Percentiles rank a stretch among this genome's conserved stretches.
These are phyloP conservation scores for Colletotrichum sp. DNA, from an alignment of 2,329 filamentous ascomycete species.

Conservation along the genomic window DNA sequence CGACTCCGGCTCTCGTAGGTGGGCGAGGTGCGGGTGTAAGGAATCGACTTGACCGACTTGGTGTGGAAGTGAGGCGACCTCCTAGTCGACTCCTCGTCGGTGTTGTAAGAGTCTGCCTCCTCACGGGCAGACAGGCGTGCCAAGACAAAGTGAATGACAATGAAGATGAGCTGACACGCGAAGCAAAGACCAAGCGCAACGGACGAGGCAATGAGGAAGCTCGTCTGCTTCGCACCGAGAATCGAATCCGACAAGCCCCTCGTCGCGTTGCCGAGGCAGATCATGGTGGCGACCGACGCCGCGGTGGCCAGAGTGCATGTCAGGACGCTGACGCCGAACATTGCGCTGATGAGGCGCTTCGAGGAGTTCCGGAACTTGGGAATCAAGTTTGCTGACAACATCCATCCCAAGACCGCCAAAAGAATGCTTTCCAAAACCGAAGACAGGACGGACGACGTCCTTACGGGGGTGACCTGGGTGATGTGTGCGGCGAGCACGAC, in stretches of 20 bases:
- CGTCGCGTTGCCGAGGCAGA: conserved; percentile 40
- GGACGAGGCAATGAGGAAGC: conserved; percentile 49
- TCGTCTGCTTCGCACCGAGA: conserved; percentile 33
- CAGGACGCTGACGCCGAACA: conserved; percentile 43
- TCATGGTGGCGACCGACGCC: conserved; percentile 49
- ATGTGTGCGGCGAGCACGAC: conserved; percentile 40
- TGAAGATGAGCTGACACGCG: conserved; percentile 52
- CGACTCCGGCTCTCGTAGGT: conserved; percentile 8
- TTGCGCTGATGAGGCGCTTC: conserved; percentile 32
- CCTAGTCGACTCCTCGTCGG: conserved; percentile 35
- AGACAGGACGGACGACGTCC: conserved; percentile 41
- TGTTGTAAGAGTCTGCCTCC: conserved; percentile 31
- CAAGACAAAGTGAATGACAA: conserved; percentile 48
- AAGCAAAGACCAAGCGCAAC: conserved; percentile 51
- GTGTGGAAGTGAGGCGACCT: conserved; percentile 40
- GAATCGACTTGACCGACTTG: conserved; percentile 60
- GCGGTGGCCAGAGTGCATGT: conserved; percentile 49
- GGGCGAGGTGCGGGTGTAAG: conserved; percentile 52
- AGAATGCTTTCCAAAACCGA: conserved; percentile 40
- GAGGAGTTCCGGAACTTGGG: conserved; percentile 19
- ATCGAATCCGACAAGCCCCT: conserved; percentile 32
- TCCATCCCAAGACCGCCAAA: conserved; percentile 36
- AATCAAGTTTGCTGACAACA: conserved; percentile 35
- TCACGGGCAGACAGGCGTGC: conserved; percentile 35
- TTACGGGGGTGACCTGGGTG: conserved; percentile 34